Evolutionary conservation across 148 eudicot species (phyloP).

Genomic region (Fagopyrum esculentum): DNA sequence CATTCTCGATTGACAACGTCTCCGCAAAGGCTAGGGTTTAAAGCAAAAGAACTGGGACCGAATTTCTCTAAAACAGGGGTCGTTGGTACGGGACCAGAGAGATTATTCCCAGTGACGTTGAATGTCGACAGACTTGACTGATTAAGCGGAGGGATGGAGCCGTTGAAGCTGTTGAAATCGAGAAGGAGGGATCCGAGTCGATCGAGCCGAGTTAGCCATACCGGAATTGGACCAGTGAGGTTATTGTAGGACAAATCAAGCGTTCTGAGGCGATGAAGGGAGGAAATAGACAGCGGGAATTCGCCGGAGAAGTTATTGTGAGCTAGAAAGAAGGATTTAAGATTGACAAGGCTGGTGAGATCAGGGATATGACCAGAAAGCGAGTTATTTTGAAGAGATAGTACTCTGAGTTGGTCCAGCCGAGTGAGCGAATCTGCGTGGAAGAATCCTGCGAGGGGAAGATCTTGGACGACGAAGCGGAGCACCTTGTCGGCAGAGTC

Average conservation of each 20-base stretch:
- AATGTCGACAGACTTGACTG: slow-evolving; percentile 38
- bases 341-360: slow-evolving; percentile 47
- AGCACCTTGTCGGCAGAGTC: background rate
- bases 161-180: slow-evolving; percentile 34
- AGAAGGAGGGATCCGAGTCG: slow-evolving; percentile 16
- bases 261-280: slow-evolving; percentile 12
- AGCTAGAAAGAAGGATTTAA: slow-evolving; percentile 59
- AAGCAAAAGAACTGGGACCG: slow-evolving; percentile 16
- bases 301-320: slow-evolving; percentile 32
- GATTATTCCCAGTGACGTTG: slow-evolving; percentile 39
- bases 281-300: slow-evolving; percentile 13
- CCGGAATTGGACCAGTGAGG: slow-evolving; percentile 1
- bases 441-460: background rate
- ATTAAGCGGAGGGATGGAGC: slow-evolving; percentile 38
- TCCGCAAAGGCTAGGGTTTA: slow-evolving; percentile 42
- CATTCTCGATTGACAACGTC: slow-evolving; percentile 36
- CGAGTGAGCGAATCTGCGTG: background rate
- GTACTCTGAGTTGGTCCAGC: slow-evolving; percentile 57
- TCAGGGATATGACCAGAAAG: slow-evolving; percentile 49
- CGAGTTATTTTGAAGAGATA: slow-evolving; percentile 62
- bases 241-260: slow-evolving; percentile 9
- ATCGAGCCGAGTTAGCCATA: background rate
- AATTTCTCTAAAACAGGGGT: slow-evolving; percentile 27
- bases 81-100: slow-evolving; percentile 39
- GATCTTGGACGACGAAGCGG: background rate